Evolutionary conservation across 2,329 filamentous ascomycete species (phyloP).

Genomic region (Nemania abortiva): DNA sequence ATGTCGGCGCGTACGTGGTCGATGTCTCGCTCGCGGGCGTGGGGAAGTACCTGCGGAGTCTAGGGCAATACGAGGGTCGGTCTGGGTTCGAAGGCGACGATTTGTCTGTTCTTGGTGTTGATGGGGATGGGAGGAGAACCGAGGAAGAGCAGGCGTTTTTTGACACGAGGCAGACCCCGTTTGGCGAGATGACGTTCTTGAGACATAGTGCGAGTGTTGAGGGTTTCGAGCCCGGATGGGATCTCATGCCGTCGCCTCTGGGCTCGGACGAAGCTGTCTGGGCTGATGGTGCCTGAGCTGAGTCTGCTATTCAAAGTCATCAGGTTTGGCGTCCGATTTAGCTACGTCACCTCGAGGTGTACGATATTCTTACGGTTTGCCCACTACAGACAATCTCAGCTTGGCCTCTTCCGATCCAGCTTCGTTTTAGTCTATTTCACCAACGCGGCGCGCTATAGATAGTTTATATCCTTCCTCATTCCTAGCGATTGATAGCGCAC

Average conservation of each 20-base stretch:
- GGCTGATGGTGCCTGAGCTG: conserved; percentile 37
- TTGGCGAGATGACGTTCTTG: conserved; percentile 62
- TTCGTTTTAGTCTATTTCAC: not conserved
- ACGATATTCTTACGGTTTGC: not conserved
- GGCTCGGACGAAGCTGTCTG: conserved; percentile 61
- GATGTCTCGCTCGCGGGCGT: conserved; percentile 67
- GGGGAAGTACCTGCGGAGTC: conserved; percentile 66
- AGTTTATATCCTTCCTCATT: not conserved
- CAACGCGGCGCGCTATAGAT: not conserved
- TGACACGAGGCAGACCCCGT: conserved; percentile 59
- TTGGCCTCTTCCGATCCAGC: not conserved
- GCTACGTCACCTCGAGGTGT: not conserved
- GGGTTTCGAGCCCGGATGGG: conserved; percentile 61
- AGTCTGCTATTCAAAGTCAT: too few species aligned
- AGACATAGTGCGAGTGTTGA: conserved; percentile 62
- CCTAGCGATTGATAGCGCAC: not conserved
- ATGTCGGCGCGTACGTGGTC: conserved; percentile 60
- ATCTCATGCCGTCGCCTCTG: conserved; percentile 63
- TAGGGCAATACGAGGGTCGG: conserved; percentile 62
- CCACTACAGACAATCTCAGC: not conserved
- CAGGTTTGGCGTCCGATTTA: too few species aligned
- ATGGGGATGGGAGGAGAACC: conserved; percentile 33
- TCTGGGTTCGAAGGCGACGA: conserved; percentile 58
- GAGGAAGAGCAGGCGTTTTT: conserved; percentile 51
- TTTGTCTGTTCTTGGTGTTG: conserved; percentile 11